Base-by-base conservation (phyloP, 441 rosid species). In the Sinapis alba region DNA sequence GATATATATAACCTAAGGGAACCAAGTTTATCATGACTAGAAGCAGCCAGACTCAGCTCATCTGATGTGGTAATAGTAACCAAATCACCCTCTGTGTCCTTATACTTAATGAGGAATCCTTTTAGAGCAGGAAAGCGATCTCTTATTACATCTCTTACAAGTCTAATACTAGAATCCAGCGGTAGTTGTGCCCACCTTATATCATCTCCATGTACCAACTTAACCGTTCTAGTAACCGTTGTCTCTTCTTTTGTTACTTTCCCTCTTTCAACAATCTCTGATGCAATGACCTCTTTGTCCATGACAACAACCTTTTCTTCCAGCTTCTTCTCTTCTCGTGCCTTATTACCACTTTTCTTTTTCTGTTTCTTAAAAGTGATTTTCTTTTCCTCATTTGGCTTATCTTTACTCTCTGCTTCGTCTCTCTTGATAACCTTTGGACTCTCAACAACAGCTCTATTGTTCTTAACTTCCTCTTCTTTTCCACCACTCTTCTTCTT, bases 131-230 rank as follows among this genome's bases (percentile, higher is more conserved):
- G 92, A 84, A 87, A 92, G 63, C 96, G 87, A 68, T 96, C 98
- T 28, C 63, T 80, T 71, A 93, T 80, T 26, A 92, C 83, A 56
- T 96, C 99, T 80, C 95, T 86, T 78, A 90, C 78, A 77, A 90
- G 74, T 24, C 74, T 74, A 71, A 90, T 67, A 71, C 74, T 87
- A 67, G 97, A 94, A 74, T 86, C 88, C 60, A 77, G 7, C 0
- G 98, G 99, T 65, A 96, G 62, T 24, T 88, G 97, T 4, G 98
- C 98, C 88, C 88, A 84, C 77, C 99, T 88, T 65, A 93, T 95
- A 72, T 95, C 99, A 74, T 95, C 98, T 72, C 96, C 98, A 51
- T 87, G 83, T 34, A 96, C 96, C 78, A 96, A 79, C 83, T 96
- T 96, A 71, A 89, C 89, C 8, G 87, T 89, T 87, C 86, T 88